These are phyloP conservation scores for Pleoardoris graminearum DNA, from an alignment of 2,329 filamentous ascomycete genomes.

Conservation along the genomic window DNA sequence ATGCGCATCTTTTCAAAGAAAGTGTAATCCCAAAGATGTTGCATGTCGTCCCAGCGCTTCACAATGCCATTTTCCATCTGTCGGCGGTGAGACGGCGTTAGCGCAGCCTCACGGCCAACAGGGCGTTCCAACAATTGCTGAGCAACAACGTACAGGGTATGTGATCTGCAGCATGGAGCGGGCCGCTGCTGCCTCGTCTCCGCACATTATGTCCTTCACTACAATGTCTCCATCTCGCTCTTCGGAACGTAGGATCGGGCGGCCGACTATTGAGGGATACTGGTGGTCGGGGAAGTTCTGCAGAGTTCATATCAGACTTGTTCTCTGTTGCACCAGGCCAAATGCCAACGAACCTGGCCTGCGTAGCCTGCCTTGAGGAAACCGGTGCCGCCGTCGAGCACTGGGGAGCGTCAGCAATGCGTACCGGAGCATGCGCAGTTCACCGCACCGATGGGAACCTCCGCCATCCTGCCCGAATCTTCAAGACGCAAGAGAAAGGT, in stretches of 20 bases:
- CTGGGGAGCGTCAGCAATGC: slow-evolving; percentile 55
- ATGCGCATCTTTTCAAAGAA: slow-evolving; percentile 97
- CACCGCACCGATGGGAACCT: slow-evolving; percentile 54
- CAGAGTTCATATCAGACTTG: slow-evolving; percentile 11
- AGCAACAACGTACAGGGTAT: slow-evolving; percentile 69
- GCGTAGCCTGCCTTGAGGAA: slow-evolving; percentile 99
- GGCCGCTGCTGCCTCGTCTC: slow-evolving; percentile 93
- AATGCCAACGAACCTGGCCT: slow-evolving; percentile 65
- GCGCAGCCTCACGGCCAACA: slow-evolving; percentile 16
- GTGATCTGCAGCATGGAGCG: slow-evolving; percentile 97
- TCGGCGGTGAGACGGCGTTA: slow-evolving; percentile 31
- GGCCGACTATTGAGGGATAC: slow-evolving; percentile 96
- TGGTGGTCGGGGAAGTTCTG: slow-evolving; percentile 99
- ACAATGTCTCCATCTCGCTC: slow-evolving; percentile 75
- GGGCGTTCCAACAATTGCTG: slow-evolving; percentile 16
- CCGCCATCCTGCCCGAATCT: slow-evolving; percentile 47
- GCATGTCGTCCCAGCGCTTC: slow-evolving; percentile 99
- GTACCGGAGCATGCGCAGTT: slow-evolving; percentile 11
- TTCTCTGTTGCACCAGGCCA: background rate
- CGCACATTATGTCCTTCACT: slow-evolving; percentile 99
- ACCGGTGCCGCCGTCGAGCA: slow-evolving; percentile 98
- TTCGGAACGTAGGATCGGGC: slow-evolving; percentile 95
- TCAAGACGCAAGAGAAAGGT: slow-evolving; percentile 12
- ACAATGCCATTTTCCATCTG: slow-evolving; percentile 99
- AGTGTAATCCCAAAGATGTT: slow-evolving; percentile 98